phyloP scores from a whole-genome alignment of 208 protist species.

The Spongospora subterranea region DNA sequence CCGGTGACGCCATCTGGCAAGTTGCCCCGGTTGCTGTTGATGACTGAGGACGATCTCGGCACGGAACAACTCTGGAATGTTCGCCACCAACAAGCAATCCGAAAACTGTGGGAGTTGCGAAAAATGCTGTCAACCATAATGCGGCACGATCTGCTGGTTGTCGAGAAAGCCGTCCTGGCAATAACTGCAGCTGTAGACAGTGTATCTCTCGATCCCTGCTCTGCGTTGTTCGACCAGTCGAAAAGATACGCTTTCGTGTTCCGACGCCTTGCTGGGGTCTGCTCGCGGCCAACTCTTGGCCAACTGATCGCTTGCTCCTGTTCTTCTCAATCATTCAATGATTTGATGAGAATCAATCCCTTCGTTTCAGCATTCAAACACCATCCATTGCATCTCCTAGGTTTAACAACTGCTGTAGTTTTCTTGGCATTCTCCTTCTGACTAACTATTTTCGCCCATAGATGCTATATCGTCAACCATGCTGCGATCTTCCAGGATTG shows the following conservation, averaged over 20 bases:
- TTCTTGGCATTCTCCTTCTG: neutral
- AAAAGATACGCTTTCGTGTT: constrained; percentile 2
- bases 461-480: neutral
- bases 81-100: constrained; percentile 7
- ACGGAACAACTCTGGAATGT: neutral
- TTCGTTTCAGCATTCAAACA: neutral
- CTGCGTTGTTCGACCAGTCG: neutral
- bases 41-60: neutral
- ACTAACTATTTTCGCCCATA: neutral
- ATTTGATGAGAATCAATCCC: neutral
- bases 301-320: neutral
- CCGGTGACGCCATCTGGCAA: neutral
- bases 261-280: neutral
- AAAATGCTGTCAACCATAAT: neutral
- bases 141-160: neutral
- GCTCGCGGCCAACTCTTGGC: neutral
- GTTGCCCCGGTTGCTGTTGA: neutral
- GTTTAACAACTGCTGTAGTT: neutral
- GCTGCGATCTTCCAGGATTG: neutral
- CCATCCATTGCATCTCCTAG: neutral
- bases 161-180: neutral
- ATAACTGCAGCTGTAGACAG: neutral
- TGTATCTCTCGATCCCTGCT: neutral
- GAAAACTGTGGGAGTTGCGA: neutral
- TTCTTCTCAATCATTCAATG: neutral